phyloP scores from a whole-genome alignment of 2,329 filamentous ascomycete genomes.

The Penicillium sp. region DNA sequence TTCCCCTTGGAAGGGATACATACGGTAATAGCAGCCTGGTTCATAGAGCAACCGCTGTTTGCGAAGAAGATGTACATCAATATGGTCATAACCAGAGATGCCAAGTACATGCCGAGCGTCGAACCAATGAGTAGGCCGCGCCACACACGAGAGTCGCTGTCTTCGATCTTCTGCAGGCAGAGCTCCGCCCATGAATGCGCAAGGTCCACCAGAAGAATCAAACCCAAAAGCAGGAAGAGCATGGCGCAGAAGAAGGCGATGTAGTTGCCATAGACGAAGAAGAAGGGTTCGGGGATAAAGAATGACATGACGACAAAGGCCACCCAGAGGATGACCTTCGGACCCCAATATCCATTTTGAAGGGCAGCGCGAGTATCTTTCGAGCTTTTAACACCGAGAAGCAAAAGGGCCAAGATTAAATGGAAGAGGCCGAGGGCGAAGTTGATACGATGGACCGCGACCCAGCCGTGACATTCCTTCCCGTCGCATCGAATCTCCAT shows the following conservation, averaged over 20 bases:
- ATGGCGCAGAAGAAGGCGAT: constrained; percentile 84
- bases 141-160: constrained; percentile 81
- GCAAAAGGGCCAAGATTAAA: constrained; percentile 74
- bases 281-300: constrained; percentile 92
- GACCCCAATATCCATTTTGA: constrained; percentile 99
- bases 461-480: constrained; percentile 89
- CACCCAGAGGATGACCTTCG: constrained; percentile 89
- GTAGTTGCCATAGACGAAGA: constrained; percentile 94
- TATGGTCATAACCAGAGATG: constrained; percentile 88
- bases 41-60: constrained; percentile 78
- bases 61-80: constrained; percentile 98
- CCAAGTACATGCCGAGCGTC: constrained; percentile 88
- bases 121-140: constrained; percentile 84
- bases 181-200: constrained; percentile 97
- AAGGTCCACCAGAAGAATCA: constrained; percentile 89
- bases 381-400: constrained; percentile 82
- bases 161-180: constrained; percentile 89
- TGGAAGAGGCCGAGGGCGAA: constrained; percentile 96
- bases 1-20: constrained; percentile 22
- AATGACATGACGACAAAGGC: constrained; percentile 85
- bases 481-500: constrained; percentile 92
- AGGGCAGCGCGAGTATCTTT: constrained; percentile 82
- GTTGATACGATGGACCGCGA: constrained; percentile 96
- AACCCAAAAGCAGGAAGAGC: constrained; percentile 86
- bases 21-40: constrained; percentile 86